Evolutionary conservation across 495 filamentous ascomycete species (phyloP).

Genomic region (Penicillium egyptiacum): DNA sequence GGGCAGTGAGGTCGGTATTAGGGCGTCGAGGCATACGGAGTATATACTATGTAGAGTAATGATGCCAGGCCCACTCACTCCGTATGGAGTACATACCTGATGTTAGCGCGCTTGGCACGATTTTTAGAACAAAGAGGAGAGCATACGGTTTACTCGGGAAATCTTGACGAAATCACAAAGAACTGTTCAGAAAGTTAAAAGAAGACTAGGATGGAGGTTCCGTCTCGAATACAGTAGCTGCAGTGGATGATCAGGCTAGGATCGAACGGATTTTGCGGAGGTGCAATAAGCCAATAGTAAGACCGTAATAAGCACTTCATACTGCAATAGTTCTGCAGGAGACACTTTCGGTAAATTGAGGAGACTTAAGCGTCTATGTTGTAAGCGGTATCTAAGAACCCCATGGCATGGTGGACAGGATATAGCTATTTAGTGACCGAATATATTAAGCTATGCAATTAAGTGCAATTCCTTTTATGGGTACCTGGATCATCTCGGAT

Average conservation of each 20-base stretch:
- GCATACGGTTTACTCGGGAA: neutral
- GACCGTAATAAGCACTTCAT: neutral
- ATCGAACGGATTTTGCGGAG: neutral
- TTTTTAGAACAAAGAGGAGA: neutral
- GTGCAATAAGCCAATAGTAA: neutral
- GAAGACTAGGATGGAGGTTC: constrained; percentile 1
- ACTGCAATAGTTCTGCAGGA: neutral
- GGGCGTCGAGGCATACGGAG: neutral
- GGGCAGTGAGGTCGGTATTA: neutral
- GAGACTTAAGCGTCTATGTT: neutral
- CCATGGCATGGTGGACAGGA: neutral
- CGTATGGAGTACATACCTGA: no score
- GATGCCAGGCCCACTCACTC: neutral
- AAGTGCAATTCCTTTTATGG: neutral
- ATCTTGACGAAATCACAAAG: neutral
- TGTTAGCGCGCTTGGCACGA: neutral
- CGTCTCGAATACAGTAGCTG: constrained; percentile 21
- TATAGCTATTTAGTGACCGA: neutral
- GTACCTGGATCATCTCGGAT: constrained; percentile 12
- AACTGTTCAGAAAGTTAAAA: neutral
- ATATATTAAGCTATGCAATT: neutral
- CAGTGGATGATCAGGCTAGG: constrained; percentile 4
- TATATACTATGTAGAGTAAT: neutral
- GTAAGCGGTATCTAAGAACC: neutral
- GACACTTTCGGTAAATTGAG: neutral